These are phyloP conservation scores for Aaosphaeria arxii DNA, from an alignment of 2,329 filamentous ascomycete genomes.

Conservation along the genomic window DNA sequence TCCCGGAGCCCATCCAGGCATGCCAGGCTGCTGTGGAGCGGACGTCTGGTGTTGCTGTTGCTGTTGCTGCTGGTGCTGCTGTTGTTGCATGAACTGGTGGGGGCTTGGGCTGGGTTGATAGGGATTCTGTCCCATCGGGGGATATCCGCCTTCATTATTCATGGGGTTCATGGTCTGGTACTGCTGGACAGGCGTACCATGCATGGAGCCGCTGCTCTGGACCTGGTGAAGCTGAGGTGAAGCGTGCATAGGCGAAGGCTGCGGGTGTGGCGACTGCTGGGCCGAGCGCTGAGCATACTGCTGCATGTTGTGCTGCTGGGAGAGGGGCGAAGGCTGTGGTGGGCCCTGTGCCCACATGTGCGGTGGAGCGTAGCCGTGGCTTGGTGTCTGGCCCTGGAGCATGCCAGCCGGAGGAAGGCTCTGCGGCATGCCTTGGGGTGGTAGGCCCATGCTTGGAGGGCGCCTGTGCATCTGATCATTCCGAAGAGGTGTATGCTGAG, in stretches of 20 bases:
- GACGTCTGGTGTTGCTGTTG: slow-evolving; percentile 34
- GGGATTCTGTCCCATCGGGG: slow-evolving; percentile 47
- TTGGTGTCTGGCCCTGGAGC: slow-evolving; percentile 42
- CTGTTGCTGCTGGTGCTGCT: slow-evolving; percentile 43
- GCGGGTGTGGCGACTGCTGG: slow-evolving; percentile 43
- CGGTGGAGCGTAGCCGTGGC: slow-evolving; percentile 44
- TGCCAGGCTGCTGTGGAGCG: slow-evolving; percentile 47
- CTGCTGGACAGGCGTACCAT: slow-evolving; percentile 41
- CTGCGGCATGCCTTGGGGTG: slow-evolving; percentile 12
- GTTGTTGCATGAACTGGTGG: slow-evolving; percentile 44
- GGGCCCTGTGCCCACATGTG: slow-evolving; percentile 51
- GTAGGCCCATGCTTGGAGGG: slow-evolving; percentile 55
- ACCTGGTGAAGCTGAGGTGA: slow-evolving; percentile 48
- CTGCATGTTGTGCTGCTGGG: slow-evolving; percentile 45
- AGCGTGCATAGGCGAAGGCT: slow-evolving; percentile 49
- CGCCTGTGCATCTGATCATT: slow-evolving; percentile 64
- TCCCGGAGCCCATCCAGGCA: slow-evolving; percentile 51
- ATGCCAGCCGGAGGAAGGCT: slow-evolving; percentile 31
- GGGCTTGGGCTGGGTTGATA: slow-evolving; percentile 50
- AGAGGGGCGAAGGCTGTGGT: slow-evolving; percentile 48
- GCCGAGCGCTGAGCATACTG: slow-evolving; percentile 43
- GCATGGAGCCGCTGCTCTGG: slow-evolving; percentile 42
- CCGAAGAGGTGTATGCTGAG: slow-evolving; percentile 60
- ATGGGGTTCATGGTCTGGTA: slow-evolving; percentile 48
- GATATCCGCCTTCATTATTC: slow-evolving; percentile 38